A percentile compares a stretch with the other conserved stretches of the same genome.
Conservation (phyloP, 331 rosid genomes). For the Cucumis variabilis region DNA sequence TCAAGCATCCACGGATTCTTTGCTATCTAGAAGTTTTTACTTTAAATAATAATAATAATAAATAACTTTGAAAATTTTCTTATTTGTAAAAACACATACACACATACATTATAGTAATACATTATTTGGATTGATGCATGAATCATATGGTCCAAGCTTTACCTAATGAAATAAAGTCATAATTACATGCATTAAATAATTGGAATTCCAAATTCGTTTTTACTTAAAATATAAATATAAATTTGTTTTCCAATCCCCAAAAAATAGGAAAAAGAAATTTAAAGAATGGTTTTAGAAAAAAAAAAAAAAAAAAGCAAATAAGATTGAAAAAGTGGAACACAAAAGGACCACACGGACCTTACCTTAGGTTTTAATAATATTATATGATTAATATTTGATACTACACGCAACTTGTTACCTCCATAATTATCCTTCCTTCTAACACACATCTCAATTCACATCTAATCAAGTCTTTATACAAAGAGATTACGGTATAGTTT, state of each 20-base stretch:
- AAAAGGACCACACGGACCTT: not conserved
- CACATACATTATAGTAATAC: too few relatives aligned
- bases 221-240: not conserved
- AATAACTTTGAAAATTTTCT: not conserved
- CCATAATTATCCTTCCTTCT: not conserved
- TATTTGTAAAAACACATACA: not conserved
- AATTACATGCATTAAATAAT: not conserved
- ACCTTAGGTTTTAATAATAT: too few relatives aligned
- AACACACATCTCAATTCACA: not conserved
- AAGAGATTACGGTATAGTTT: too few relatives aligned
- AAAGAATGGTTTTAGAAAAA: too few relatives aligned
- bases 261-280: not conserved
- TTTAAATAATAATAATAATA: constrained; percentile 2
- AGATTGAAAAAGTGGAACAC: not conserved
- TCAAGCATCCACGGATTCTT: not conserved
- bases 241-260: not conserved
- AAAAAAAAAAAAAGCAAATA: too few relatives aligned
- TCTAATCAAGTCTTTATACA: too few relatives aligned
- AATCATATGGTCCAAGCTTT: not conserved
- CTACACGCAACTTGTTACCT: constrained; percentile 22
- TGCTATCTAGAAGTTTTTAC: not conserved
- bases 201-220: not conserved
- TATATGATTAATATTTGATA: not conserved
- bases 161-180: not conserved
- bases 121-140: not conserved